Conservation (phyloP, 345 rosid species). For the Ceriops decandra region DNA sequence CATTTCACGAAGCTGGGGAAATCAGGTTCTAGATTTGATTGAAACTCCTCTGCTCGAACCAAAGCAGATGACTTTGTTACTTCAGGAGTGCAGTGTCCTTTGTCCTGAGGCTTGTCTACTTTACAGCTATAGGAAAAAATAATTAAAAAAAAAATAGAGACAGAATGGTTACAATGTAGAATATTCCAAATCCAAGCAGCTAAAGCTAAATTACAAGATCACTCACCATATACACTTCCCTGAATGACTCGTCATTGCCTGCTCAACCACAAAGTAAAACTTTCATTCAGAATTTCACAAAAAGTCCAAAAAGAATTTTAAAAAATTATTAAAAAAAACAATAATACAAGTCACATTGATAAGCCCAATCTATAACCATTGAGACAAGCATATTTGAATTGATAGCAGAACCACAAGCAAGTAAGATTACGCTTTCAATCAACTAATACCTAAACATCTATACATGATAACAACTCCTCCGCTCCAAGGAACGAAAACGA, state of each 20-base stretch:
- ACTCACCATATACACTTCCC: constrained; percentile 35
- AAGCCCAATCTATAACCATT: too few species aligned
- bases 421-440: neutral
- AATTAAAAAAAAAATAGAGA: neutral
- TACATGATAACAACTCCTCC: neutral
- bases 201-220: neutral
- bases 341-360: too few species aligned
- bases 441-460: neutral
- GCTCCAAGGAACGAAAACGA: neutral
- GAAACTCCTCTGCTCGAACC: constrained; percentile 59
- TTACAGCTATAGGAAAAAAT: constrained; percentile 31
- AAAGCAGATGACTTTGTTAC: constrained; percentile 46
- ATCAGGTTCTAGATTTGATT: constrained; percentile 49
- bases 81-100: constrained; percentile 18
- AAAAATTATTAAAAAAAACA: too few species aligned
- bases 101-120: constrained; percentile 21
- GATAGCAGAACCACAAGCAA: too few species aligned
- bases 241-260: constrained; percentile 28
- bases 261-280: neutral
- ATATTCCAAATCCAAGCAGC: neutral
- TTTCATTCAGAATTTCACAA: neutral
- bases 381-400: too few species aligned
- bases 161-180: neutral
- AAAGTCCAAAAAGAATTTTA: too few species aligned
- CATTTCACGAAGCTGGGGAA: constrained; percentile 57